phyloP scores from a whole-genome alignment of 2,329 filamentous ascomycete genomes.

The Seiridium cupressi region DNA sequence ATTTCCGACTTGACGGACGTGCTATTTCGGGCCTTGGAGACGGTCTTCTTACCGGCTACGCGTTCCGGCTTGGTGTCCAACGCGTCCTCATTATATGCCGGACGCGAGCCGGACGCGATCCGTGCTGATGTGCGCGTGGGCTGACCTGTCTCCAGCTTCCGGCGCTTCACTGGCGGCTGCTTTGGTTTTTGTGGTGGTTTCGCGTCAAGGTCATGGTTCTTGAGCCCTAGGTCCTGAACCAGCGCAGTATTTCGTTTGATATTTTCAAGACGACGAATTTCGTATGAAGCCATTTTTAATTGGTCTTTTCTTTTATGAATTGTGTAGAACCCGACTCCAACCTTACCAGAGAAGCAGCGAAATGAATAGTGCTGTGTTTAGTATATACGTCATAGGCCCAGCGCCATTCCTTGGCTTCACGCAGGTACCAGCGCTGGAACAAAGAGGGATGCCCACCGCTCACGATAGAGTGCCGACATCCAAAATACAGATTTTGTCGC shows the following conservation, averaged over 20 bases:
- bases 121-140: constrained; percentile 46
- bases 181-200: constrained; percentile 8
- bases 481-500: too few species aligned
- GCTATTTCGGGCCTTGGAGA: not conserved
- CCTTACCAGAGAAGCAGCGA: too few species aligned
- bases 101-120: constrained; percentile 36
- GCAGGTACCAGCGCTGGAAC: too few species aligned
- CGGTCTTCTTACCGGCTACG: constrained; percentile 2
- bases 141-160: constrained; percentile 29
- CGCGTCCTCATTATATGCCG: constrained; percentile 35
- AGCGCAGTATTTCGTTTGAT: constrained; percentile 48
- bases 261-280: constrained; percentile 42
- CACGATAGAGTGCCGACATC: too few species aligned
- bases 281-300: constrained; percentile 33
- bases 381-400: too few species aligned
- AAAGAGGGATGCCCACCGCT: too few species aligned
- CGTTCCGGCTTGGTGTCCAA: constrained; percentile 4
- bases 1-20: not conserved
- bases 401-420: too few species aligned
- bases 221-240: constrained; percentile 44
- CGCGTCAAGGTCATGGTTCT: constrained; percentile 18
- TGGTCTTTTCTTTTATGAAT: not conserved
- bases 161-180: constrained; percentile 33
- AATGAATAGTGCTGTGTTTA: too few species aligned
- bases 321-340: too few species aligned